A percentile compares a stretch with the other conserved stretches of the same genome.
Evolutionary conservation across 2,329 filamentous ascomycete genomes (phyloP).

Genomic region (Trichoderma semiorbis): DNA sequence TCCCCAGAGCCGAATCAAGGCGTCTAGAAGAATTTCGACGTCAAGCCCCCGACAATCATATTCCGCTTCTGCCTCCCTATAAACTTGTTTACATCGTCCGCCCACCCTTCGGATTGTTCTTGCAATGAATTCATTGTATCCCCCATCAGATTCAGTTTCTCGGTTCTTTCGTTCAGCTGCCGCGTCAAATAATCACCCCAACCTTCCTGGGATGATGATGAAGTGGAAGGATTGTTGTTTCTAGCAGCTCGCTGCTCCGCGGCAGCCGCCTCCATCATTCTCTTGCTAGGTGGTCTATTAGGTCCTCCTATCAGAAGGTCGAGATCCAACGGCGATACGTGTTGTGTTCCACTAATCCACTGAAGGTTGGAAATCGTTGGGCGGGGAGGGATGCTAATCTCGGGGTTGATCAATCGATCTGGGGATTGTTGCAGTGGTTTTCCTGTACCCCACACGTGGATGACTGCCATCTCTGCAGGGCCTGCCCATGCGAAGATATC

Average conservation of each 20-base stretch:
- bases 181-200: conserved; percentile 79
- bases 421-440: conserved; percentile 56
- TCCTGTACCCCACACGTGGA: conserved; percentile 82
- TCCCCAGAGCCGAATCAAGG: not conserved
- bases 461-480: conserved; percentile 76
- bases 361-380: conserved; percentile 94
- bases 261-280: conserved; percentile 77
- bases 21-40: conserved; percentile 1
- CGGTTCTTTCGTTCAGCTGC: conserved; percentile 85
- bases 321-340: conserved; percentile 81
- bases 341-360: conserved; percentile 94
- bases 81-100: conserved; percentile 83
- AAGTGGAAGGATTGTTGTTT: conserved; percentile 27
- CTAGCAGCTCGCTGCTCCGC: conserved; percentile 65
- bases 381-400: conserved; percentile 68
- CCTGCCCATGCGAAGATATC: conserved; percentile 86
- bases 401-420: conserved; percentile 78
- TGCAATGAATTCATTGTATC: conserved; percentile 83
- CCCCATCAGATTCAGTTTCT: conserved; percentile 76
- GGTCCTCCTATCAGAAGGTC: conserved; percentile 88
- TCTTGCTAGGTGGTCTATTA: conserved; percentile 81
- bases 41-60: conserved; percentile 46
- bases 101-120: conserved; percentile 77
- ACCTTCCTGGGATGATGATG: conserved; percentile 50
- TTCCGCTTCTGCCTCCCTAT: conserved; percentile 85